Percentiles rank a stretch among this genome's conserved stretches.
phyloP scores from a whole-genome alignment of 176 grass and related monocot genomes.

The Phoenix roebelenii region DNA sequence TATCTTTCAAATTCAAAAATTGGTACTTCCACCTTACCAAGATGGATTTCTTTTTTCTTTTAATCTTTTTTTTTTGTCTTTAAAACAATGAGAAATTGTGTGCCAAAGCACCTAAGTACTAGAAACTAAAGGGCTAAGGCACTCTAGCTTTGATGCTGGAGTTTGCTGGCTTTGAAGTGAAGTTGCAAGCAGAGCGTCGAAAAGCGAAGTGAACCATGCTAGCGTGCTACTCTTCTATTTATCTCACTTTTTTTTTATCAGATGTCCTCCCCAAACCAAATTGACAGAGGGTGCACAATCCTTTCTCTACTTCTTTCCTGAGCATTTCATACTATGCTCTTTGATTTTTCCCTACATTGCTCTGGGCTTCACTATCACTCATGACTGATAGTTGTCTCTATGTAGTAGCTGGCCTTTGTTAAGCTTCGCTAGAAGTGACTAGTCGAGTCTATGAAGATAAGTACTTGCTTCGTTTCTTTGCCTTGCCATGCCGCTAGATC shows the following conservation, averaged over 20 bases:
- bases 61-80: too few species aligned
- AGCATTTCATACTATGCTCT: background rate
- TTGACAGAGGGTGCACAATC: background rate
- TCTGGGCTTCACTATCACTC: background rate
- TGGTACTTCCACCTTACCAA: too few species aligned
- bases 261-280: background rate
- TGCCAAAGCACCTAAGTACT: too few species aligned
- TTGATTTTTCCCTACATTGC: background rate
- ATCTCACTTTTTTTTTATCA: background rate
- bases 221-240: background rate
- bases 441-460: background rate
- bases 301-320: background rate
- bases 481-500: background rate
- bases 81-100: too few species aligned
- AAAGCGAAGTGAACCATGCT: too few species aligned
- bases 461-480: background rate
- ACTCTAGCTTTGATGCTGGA: too few species aligned
- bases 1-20: too few species aligned
- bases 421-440: background rate
- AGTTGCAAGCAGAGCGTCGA: too few species aligned
- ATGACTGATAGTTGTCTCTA: conserved; percentile 1
- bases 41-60: too few species aligned
- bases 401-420: background rate
- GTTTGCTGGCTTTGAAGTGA: too few species aligned
- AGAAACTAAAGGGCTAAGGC: too few species aligned